Base-by-base conservation (phyloP, 1,284 basidiomycete species). In the Chondrostereum purpureum region DNA sequence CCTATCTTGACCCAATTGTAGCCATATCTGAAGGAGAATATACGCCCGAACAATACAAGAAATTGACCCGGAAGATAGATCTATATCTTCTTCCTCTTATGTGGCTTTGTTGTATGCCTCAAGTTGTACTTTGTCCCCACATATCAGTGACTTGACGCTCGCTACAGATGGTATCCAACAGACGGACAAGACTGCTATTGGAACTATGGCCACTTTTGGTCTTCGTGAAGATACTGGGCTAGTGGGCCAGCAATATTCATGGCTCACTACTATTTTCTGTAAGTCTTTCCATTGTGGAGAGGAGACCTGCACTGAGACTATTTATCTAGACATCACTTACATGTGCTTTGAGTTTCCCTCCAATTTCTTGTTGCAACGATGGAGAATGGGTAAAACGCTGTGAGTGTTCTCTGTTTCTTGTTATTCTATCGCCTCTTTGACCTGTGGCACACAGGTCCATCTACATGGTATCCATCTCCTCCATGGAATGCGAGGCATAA, bases 111-210 rank as follows among this genome's bases (percentile, higher is more conserved):
- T 52, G 48, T 49, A 35, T 13, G 48, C 38, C 18, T 17, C 3
- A 2, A 6, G 11, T 4, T 13, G 14, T 14, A 10, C n/a, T 38
- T 27, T 3, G 36, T 38, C n/a, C n/a, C 31, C 19, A 16, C 24
- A 19, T 18, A 19, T 0, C 5, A 10, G 13, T 14, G 14, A 11
- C 12, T 27, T 22, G 6, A 11, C 17, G 21, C 34, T 20, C n/a
- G n/a, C 27, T n/a, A 31, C 8, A 47, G 45, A 53, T 43, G 51
- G 51, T n/a, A 46, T 51, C 17, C 51, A 53, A 42, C 50, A 53
- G 40, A 44, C 46, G 6, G 51, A 51, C 35, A 53, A 53, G 51
- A 53, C 50, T 19, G 39, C 44, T 17, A 20, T 48, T 4, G 50
- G 49, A 27, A 49, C 46, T 12, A 47, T 48, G 45, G 49, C 49